A percentile compares a stretch with the other conserved stretches of the same genome.
These are phyloP conservation scores for Nitzschia palea DNA, from an alignment of 108 stramenopile genomes.

Conservation along the genomic window DNA sequence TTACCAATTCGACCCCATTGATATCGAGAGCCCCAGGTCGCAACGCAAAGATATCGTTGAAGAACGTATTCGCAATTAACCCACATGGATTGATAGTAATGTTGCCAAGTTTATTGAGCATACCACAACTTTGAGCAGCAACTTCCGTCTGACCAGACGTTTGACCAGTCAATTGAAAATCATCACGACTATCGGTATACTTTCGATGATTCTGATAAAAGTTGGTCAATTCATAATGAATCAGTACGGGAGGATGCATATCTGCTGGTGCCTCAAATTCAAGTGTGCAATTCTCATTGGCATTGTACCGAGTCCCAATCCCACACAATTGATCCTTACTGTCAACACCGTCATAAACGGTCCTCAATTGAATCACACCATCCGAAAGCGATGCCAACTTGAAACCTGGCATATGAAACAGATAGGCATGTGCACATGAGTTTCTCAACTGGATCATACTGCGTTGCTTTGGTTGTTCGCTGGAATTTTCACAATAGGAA, in stretches of 20 bases:
- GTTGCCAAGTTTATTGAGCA: constrained; percentile 58
- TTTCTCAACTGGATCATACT: too few relatives aligned
- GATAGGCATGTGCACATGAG: background rate
- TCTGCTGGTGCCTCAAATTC: constrained; percentile 54
- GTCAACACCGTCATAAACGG: constrained; percentile 52
- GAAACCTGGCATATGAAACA: constrained; percentile 42
- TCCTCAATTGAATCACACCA: constrained; percentile 56
- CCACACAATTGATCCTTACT: constrained; percentile 38
- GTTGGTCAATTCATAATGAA: constrained; percentile 95
- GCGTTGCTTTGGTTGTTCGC: too few relatives aligned
- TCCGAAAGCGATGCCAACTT: constrained; percentile 55
- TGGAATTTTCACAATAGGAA: constrained; percentile 1
- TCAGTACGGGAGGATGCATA: constrained; percentile 88
- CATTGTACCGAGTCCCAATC: constrained; percentile 44
- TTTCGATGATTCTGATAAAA: constrained; percentile 98
- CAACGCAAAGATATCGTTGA: constrained; percentile 89
- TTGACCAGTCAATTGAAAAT: constrained; percentile 51
- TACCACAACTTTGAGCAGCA: constrained; percentile 42
- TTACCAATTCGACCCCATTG: constrained; percentile 21
- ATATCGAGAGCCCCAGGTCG: constrained; percentile 41
- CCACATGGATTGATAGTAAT: constrained; percentile 95
- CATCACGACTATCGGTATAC: constrained; percentile 64
- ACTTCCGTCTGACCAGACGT: constrained; percentile 21
- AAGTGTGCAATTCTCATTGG: constrained; percentile 36
- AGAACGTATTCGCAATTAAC: constrained; percentile 96